phyloP scores from a whole-genome alignment of 306 rosid species.

The Lablab purpureus region DNA sequence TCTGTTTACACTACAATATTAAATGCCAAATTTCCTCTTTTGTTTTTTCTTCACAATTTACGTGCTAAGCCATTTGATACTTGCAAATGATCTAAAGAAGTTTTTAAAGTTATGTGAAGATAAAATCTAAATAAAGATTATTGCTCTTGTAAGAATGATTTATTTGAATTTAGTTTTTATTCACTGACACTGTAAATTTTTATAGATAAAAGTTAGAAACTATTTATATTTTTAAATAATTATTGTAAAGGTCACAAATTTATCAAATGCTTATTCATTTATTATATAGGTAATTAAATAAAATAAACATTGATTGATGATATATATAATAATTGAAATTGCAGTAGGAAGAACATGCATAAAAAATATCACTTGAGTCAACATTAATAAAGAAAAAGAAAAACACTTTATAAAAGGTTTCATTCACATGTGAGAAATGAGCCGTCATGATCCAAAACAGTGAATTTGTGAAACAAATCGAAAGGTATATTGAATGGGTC shows the following conservation, averaged over 20 bases:
- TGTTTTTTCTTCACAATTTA: background rate
- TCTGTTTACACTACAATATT: slow-evolving; percentile 2
- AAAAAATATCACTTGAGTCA: background rate
- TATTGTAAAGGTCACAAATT: too few relatives aligned
- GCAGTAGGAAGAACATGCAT: background rate
- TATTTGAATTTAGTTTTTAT: too few relatives aligned
- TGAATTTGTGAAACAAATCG: too few relatives aligned
- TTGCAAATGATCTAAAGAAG: background rate
- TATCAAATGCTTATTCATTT: too few relatives aligned
- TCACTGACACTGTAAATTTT: too few relatives aligned
- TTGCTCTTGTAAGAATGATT: too few relatives aligned
- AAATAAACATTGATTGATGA: too few relatives aligned
- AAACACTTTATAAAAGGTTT: background rate
- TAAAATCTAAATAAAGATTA: background rate
- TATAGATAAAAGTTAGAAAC: too few relatives aligned
- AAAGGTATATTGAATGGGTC: background rate
- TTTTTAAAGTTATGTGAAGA: background rate
- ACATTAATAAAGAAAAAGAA: background rate
- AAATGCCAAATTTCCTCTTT: background rate
- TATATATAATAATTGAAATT: too few relatives aligned
- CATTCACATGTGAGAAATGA: slow-evolving; percentile 25
- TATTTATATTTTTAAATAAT: too few relatives aligned
- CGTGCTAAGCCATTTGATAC: background rate
- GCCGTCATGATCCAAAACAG: slow-evolving; percentile 20
- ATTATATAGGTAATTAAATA: too few relatives aligned